Base-by-base conservation (phyloP, 2,329 filamentous ascomycete genomes). In the Fusarium sambucinum region DNA sequence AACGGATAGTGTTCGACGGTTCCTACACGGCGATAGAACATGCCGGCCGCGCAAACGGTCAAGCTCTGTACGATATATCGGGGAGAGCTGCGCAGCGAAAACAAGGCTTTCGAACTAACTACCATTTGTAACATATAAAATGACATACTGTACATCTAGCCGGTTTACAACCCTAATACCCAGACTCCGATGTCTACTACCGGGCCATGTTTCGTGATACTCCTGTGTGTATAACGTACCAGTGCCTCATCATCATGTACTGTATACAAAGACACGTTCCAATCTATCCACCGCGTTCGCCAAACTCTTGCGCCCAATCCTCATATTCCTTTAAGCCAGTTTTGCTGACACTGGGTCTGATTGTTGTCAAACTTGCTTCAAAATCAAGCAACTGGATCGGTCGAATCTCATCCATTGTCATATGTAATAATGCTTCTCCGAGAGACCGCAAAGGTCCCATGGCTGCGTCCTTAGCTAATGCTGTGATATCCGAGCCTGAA, bases 401-500 rank as follows among this genome's bases (percentile, higher is more conserved):
- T 14, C 94, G 86, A 71, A 99, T 98, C 71, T 98, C 89, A 64
- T 99, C 96, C 87, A 96, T 97, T 0, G 91, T 92, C 85, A 96
- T 98, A 69, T 92, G 90, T 33, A 99, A 84, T 30, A 99, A 82
- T 40, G 92, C 93, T 77, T 98, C 96, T 27, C 96, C 96, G 4
- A 98, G 83, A 54, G 93, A 95, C 32, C 96, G 88, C 14, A 99
- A 83, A 1, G 96, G 96, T 0, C 96, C 95, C 96, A 99, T 99
- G 4, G 96, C 96, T 11, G 96, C 96, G 77, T 99, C 96, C 80
- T 99, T 99, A 10, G 96, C 96, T 11, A 99, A 84, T 2, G 96
- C 94, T 23, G 96, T 98, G 69, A 99, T 97, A 75, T 99, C 96
- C 3, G 94, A 97, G 44, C 96, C 96, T 11, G 94, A 97, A 80